Evolutionary conservation across 108 stramenopile genomes (phyloP).

Genomic region (Pseudonitzschia delicatissima): DNA sequence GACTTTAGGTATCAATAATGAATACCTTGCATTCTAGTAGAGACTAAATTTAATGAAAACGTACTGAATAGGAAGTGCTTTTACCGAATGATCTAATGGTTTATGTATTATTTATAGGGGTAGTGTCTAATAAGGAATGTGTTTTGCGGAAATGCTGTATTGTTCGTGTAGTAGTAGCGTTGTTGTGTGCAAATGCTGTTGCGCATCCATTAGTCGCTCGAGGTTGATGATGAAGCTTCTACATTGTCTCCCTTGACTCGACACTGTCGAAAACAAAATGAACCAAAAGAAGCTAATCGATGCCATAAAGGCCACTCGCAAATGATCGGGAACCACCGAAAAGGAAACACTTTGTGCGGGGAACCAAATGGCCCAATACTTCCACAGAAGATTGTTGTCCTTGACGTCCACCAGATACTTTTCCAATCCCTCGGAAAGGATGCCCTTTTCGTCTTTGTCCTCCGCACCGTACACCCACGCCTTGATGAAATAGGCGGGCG

Average conservation of each 20-base stretch:
- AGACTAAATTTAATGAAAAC: too few species aligned
- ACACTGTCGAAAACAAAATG: constrained; percentile 35
- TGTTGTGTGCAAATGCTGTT: too few species aligned
- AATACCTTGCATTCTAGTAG: too few species aligned
- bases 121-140: too few species aligned
- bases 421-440: constrained; percentile 15
- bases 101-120: too few species aligned
- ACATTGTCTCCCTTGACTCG: not conserved
- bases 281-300: constrained; percentile 59
- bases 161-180: too few species aligned
- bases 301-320: constrained; percentile 50
- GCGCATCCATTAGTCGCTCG: too few species aligned
- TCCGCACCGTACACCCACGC: constrained; percentile 22
- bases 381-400: constrained; percentile 40
- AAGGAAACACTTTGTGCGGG: constrained; percentile 53
- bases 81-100: too few species aligned
- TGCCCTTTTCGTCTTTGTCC: not conserved
- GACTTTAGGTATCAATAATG: too few species aligned
- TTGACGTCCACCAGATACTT: constrained; percentile 30
- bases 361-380: constrained; percentile 57
- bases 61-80: too few species aligned
- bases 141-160: too few species aligned
- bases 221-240: too few species aligned
- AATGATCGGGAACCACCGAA: constrained; percentile 48
- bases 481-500: constrained; percentile 40